A percentile compares a stretch with the other conserved stretches of the same genome.
phyloP scores from a whole-genome alignment of 257 asterid species.

The Marsdenia floribunda region DNA sequence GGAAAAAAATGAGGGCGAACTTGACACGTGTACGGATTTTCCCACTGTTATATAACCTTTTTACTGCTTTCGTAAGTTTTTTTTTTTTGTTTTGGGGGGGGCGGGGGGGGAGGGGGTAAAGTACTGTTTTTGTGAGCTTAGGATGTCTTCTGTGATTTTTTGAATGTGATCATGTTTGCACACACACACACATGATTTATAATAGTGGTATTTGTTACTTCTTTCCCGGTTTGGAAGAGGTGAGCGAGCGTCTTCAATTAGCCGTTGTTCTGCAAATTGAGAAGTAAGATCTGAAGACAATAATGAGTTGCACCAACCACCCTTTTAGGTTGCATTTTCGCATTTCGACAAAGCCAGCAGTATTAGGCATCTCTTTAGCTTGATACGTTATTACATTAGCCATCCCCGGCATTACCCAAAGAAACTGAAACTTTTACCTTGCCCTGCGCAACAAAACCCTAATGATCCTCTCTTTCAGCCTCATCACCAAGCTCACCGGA shows the following conservation, averaged over 20 bases:
- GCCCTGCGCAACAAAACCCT: neutral
- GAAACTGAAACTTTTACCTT: neutral
- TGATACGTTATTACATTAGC: too few relatives aligned
- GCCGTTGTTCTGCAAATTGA: neutral
- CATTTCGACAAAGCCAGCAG: neutral
- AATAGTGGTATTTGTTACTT: neutral
- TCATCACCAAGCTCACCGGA: too few relatives aligned
- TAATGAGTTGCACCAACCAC: neutral
- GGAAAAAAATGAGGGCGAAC: neutral
- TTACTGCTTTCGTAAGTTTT: too few relatives aligned
- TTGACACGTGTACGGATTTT: neutral
- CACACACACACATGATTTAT: too few relatives aligned
- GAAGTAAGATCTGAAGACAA: neutral
- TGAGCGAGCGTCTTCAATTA: neutral
- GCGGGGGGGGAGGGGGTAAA: too few relatives aligned
- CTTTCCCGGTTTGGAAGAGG: neutral
- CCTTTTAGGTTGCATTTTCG: neutral
- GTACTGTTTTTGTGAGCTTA: neutral
- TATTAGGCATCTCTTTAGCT: neutral
- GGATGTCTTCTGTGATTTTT: neutral
- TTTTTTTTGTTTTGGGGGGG: too few relatives aligned
- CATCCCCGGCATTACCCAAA: too few relatives aligned
- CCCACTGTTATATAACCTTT: neutral
- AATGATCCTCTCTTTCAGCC: neutral
- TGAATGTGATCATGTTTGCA: neutral